Conservation (phyloP, 805 yeast species). For the Grigorovia humatica region DNA sequence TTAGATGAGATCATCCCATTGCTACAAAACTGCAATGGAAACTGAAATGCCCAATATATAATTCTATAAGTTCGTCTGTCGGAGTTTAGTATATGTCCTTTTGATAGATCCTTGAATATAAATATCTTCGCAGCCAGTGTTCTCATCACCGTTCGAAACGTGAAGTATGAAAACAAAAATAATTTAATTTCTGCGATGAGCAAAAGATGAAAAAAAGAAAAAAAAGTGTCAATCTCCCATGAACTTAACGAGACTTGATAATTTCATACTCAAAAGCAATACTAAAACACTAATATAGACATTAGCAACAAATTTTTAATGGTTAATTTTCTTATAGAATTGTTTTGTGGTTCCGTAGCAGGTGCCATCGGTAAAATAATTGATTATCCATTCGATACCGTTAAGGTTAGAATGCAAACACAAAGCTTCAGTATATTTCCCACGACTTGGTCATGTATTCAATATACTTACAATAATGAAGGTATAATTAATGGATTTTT, state of each 20-base stretch:
- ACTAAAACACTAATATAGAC: background rate
- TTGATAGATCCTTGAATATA: no score
- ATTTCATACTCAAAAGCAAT: background rate
- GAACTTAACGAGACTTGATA: background rate
- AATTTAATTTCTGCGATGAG: background rate
- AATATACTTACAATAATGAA: constrained; percentile 50
- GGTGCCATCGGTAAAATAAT: constrained; percentile 78
- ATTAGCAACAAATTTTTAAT: background rate
- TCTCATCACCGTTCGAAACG: no score
- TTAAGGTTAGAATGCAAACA: constrained; percentile 77
- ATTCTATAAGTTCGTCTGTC: no score
- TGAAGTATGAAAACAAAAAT: no score
- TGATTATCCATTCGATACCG: constrained; percentile 89
- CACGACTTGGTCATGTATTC: constrained; percentile 58
- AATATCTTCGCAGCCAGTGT: no score
- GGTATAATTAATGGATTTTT: constrained; percentile 68
- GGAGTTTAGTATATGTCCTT: no score
- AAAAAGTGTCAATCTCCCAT: no score
- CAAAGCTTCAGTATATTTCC: constrained; percentile 50
- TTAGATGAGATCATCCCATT: constrained; percentile 23
- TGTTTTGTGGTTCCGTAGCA: constrained; percentile 36
- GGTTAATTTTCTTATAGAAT: constrained; percentile 12
- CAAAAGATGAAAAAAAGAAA: background rate
- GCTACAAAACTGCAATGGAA: background rate
- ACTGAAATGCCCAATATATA: no score